Evolutionary conservation across 495 filamentous ascomycete species (phyloP).

Genomic region (Aspergillus nanangensis): DNA sequence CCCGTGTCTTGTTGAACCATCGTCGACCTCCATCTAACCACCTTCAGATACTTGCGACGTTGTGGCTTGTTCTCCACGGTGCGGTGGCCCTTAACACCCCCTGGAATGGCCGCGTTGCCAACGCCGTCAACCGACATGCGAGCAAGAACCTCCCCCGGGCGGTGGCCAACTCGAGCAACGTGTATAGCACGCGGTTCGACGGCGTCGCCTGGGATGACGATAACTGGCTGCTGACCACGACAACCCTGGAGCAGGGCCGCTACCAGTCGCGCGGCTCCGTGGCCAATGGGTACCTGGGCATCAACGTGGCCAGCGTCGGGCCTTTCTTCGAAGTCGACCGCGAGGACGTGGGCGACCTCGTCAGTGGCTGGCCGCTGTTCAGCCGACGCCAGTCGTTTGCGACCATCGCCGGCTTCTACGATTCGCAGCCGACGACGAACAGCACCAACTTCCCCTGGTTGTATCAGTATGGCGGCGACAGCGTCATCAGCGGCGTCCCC

Average conservation of each 20-base stretch:
- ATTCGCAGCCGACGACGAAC: constrained; percentile 57
- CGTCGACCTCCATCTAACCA: too few species aligned
- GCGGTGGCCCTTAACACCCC: neutral
- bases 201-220: constrained; percentile 60
- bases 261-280: constrained; percentile 61
- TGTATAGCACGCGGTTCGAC: constrained; percentile 44
- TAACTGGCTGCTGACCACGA: constrained; percentile 57
- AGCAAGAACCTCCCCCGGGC: neutral
- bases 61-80: neutral
- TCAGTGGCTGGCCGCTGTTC: constrained; percentile 74
- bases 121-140: constrained; percentile 4
- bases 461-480: constrained; percentile 66
- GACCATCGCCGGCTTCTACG: constrained; percentile 70
- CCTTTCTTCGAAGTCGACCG: constrained; percentile 68
- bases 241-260: constrained; percentile 51
- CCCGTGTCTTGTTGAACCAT: too few species aligned
- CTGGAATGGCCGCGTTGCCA: constrained; percentile 4
- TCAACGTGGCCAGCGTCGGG: constrained; percentile 58
- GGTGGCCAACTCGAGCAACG: constrained; percentile 11
- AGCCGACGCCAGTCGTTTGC: constrained; percentile 64
- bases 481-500: constrained; percentile 68
- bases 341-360: constrained; percentile 44
- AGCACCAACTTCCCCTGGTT: constrained; percentile 71
- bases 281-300: constrained; percentile 59
- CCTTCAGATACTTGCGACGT: neutral